Evolutionary conservation across 805 yeast species (phyloP).

Genomic region (Metschnikowia borealis): DNA sequence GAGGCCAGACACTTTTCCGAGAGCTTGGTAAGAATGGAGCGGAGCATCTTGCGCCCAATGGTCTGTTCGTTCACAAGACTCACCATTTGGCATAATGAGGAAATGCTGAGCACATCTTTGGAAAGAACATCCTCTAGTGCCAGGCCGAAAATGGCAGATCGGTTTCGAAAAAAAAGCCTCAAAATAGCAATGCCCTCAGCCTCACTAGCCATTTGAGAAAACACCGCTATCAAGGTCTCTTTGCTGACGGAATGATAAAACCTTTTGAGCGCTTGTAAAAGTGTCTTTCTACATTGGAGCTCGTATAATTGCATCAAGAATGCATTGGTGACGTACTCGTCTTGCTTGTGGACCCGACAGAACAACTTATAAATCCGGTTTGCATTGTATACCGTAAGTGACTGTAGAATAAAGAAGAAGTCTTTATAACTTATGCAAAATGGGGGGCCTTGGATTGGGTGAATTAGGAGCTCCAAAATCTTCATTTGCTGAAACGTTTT

Average conservation of each 20-base stretch:
- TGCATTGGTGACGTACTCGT: background rate
- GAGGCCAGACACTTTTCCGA: background rate
- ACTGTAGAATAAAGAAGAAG: background rate
- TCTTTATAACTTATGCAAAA: background rate
- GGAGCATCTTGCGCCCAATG: background rate
- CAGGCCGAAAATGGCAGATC: background rate
- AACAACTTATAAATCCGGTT: background rate
- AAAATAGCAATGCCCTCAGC: background rate
- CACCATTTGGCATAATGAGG: background rate
- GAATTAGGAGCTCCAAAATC: background rate
- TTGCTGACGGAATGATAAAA: background rate
- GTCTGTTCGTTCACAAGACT: background rate
- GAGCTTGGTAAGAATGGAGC: background rate
- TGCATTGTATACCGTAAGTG: background rate
- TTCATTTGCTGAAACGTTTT: background rate
- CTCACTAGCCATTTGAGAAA: background rate
- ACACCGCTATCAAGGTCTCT: background rate
- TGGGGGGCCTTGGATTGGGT: background rate
- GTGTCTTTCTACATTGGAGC: background rate
- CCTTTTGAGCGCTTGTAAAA: background rate
- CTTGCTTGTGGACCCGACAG: background rate
- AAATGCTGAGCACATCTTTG: background rate
- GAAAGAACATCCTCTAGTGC: background rate
- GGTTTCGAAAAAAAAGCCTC: background rate
- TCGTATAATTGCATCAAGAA: background rate